A percentile compares a stretch with the other conserved stretches of the same genome.
These are phyloP conservation scores for Phytopythium delawarense DNA, from an alignment of 352 stramenopile genomes.

Conservation along the genomic window DNA sequence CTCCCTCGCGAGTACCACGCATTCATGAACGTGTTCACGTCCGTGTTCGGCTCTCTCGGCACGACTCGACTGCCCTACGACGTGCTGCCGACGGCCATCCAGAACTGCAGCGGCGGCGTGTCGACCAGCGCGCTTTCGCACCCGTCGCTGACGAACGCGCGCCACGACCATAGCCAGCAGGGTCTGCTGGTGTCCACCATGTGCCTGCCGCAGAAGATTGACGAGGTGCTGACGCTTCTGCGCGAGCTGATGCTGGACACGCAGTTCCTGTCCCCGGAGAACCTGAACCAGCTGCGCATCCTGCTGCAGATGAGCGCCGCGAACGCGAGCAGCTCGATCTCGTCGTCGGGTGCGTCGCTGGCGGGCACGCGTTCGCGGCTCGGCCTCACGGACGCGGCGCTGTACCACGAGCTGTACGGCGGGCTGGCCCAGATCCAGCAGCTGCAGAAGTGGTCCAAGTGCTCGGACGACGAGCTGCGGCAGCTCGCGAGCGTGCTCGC, in stretches of 20 bases:
- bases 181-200: conserved; percentile 61
- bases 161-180: conserved; percentile 35
- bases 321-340: conserved; percentile 68
- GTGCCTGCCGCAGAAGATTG: conserved; percentile 71
- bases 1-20: conserved; percentile 58
- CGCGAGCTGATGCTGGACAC: conserved; percentile 66
- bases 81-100: conserved; percentile 60
- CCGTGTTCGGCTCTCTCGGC: conserved; percentile 66
- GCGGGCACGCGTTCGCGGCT: conserved; percentile 56
- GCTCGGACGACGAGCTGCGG: conserved; percentile 59
- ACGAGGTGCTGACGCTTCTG: conserved; percentile 54
- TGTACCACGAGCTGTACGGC: conserved; percentile 67
- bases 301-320: conserved; percentile 68
- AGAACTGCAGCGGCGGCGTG: conserved; percentile 76
- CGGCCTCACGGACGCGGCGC: conserved; percentile 40
- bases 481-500: conserved; percentile 49
- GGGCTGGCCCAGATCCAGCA: conserved; percentile 73
- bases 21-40: conserved; percentile 70
- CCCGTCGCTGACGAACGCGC: conserved; percentile 49
- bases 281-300: conserved; percentile 69
- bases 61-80: conserved; percentile 66
- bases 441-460: conserved; percentile 68
- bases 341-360: conserved; percentile 56
- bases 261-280: conserved; percentile 65
- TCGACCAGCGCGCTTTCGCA: conserved; percentile 52